Evolutionary conservation across 371 early-diverging fungal genomes (phyloP).

Genomic region (Parasitella parasitica): DNA sequence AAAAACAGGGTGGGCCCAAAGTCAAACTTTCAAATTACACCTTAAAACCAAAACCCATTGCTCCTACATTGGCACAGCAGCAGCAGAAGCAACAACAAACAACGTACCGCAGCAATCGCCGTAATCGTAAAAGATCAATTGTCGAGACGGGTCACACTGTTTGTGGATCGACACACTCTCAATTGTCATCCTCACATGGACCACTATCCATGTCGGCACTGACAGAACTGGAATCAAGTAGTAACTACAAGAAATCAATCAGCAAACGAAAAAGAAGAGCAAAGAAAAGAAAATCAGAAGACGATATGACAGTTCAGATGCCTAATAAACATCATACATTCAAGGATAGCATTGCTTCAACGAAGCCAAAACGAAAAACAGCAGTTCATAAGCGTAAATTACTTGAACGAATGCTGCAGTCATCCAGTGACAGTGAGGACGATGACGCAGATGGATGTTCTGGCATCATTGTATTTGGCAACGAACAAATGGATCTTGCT

Average conservation of each 20-base stretch:
- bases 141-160: constrained; percentile 12
- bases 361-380: constrained; percentile 15
- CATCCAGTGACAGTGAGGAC: constrained; percentile 10
- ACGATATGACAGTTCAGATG: constrained; percentile 3
- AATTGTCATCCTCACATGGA: constrained; percentile 1
- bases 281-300: not conserved
- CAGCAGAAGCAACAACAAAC: not conserved
- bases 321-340: not conserved
- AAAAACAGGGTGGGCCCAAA: constrained; percentile 24
- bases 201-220: constrained; percentile 23
- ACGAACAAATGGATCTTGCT: constrained; percentile 23
- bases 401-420: constrained; percentile 25
- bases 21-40: constrained; percentile 9
- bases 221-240: constrained; percentile 4
- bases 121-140: not conserved
- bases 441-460: constrained; percentile 6
- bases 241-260: not conserved
- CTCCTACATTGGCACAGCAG: not conserved
- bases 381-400: constrained; percentile 24
- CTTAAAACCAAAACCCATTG: not conserved
- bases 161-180: not conserved
- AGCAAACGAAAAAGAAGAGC: not conserved
- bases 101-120: not conserved
- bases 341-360: constrained; percentile 7
- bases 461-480: constrained; percentile 20